A percentile compares a stretch with the other conserved stretches of the same genome.
Conservation (phyloP, 306 rosid species). For the Mucuna pruriens region DNA sequence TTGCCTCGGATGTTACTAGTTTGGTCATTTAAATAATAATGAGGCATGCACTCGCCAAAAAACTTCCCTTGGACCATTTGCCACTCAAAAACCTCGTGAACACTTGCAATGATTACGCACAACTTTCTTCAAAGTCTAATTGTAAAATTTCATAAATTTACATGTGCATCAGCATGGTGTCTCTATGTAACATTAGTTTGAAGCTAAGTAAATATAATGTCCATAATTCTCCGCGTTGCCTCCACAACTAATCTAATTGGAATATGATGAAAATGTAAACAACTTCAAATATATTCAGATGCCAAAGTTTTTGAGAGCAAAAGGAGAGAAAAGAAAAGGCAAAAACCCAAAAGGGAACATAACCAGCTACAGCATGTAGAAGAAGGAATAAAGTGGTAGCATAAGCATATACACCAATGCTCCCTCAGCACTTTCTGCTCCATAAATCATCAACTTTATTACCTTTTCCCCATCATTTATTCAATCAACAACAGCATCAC, state of each 20-base stretch:
- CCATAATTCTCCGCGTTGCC: background rate
- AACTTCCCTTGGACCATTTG: background rate
- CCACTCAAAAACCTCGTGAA: background rate
- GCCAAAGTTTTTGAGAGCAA: conserved; percentile 1
- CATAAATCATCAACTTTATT: conserved; percentile 35
- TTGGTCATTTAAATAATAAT: background rate
- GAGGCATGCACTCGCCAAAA: background rate
- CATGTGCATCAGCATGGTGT: background rate
- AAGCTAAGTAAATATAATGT: background rate
- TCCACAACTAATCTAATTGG: conserved; percentile 16
- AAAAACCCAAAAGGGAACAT: conserved; percentile 9
- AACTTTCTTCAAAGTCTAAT: background rate
- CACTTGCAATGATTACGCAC: background rate
- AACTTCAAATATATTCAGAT: background rate
- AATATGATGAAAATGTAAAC: background rate
- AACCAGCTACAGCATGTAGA: conserved; percentile 20
- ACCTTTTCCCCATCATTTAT: background rate
- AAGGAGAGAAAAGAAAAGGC: conserved; percentile 17
- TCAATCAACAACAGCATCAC: conserved; percentile 20
- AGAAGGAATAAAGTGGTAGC: conserved; percentile 44
- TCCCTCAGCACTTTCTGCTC: conserved; percentile 20
- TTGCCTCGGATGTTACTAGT: background rate
- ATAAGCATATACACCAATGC: conserved; percentile 32
- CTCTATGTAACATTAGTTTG: background rate
- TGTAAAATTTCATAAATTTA: background rate